phyloP scores from a whole-genome alignment of 208 protist genomes.

The Angomonas desouzai region DNA sequence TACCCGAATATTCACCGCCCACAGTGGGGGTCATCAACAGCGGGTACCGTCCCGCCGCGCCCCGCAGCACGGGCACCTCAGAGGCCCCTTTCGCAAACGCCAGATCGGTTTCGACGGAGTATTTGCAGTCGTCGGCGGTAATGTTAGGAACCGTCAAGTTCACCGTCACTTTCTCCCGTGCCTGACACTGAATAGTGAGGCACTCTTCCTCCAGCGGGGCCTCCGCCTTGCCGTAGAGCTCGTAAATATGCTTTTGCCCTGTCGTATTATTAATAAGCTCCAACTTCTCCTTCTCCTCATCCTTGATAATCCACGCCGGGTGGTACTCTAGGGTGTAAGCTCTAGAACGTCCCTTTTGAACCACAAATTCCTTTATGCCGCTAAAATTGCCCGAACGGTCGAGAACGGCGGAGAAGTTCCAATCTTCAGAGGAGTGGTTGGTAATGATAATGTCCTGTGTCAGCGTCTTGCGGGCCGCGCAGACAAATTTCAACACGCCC shows the following conservation, averaged over 20 bases:
- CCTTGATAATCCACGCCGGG: constrained; percentile 71
- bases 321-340: constrained; percentile 88
- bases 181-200: constrained; percentile 73
- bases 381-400: constrained; percentile 71
- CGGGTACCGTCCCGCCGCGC: constrained; percentile 61
- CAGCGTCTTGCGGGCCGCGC: constrained; percentile 84
- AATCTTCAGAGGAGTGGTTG: constrained; percentile 80
- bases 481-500: constrained; percentile 81
- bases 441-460: constrained; percentile 86
- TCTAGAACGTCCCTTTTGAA: constrained; percentile 55
- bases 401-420: constrained; percentile 76
- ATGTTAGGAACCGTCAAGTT: constrained; percentile 81
- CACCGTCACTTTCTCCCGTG: constrained; percentile 53
- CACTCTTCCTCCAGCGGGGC: constrained; percentile 87
- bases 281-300: constrained; percentile 59
- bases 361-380: constrained; percentile 75
- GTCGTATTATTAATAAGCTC: constrained; percentile 84
- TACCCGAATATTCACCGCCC: constrained; percentile 79
- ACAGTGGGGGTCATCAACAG: constrained; percentile 72
- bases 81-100: constrained; percentile 70
- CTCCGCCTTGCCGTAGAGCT: constrained; percentile 76
- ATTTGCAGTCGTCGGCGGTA: constrained; percentile 47
- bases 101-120: constrained; percentile 84
- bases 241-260: constrained; percentile 83
- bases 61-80: constrained; percentile 48